Evolutionary conservation across 768 basidiomycete genomes (phyloP).

Genomic region (Boletus rex-veris): DNA sequence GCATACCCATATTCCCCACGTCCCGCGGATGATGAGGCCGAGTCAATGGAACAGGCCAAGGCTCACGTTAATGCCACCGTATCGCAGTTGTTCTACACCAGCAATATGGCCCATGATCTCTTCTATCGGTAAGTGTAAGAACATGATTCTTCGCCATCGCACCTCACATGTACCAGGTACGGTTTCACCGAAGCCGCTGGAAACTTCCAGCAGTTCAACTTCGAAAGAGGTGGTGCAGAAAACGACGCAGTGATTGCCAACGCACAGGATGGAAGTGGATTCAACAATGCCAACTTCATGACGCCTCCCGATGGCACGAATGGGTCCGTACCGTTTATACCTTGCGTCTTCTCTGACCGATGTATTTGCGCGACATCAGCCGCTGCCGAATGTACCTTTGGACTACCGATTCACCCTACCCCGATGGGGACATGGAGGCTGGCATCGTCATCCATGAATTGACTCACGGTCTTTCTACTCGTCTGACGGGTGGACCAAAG

Average conservation of each 20-base stretch:
- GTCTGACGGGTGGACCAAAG: conserved; percentile 89
- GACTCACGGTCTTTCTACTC: conserved; percentile 87
- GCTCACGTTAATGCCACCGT: conserved; percentile 84
- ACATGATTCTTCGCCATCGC: background rate
- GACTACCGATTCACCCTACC: conserved; percentile 86
- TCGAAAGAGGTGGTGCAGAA: conserved; percentile 82
- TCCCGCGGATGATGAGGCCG: conserved; percentile 43
- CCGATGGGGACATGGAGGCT: conserved; percentile 94
- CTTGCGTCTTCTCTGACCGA: background rate
- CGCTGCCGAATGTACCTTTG: conserved; percentile 97
- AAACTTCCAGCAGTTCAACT: conserved; percentile 99
- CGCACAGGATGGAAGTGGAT: conserved; percentile 93
- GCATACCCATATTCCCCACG: conserved; percentile 75
- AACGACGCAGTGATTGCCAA: conserved; percentile 91
- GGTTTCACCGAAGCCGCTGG: conserved; percentile 90
- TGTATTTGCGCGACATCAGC: conserved; percentile 1
- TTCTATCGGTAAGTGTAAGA: conserved; percentile 55
- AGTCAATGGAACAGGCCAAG: conserved; percentile 68
- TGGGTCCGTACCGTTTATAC: conserved; percentile 37
- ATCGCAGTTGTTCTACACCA: conserved; percentile 86
- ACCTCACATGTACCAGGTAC: conserved; percentile 46
- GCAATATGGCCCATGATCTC: conserved; percentile 77
- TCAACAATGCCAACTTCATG: conserved; percentile 92
- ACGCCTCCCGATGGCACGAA: conserved; percentile 82
- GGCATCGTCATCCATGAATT: conserved; percentile 95